Evolutionary conservation across 2,329 filamentous ascomycete genomes (phyloP), one percentile per base, ranked within the genome.

Genomic region (Neoscytalidium dimidiatum): DNA sequence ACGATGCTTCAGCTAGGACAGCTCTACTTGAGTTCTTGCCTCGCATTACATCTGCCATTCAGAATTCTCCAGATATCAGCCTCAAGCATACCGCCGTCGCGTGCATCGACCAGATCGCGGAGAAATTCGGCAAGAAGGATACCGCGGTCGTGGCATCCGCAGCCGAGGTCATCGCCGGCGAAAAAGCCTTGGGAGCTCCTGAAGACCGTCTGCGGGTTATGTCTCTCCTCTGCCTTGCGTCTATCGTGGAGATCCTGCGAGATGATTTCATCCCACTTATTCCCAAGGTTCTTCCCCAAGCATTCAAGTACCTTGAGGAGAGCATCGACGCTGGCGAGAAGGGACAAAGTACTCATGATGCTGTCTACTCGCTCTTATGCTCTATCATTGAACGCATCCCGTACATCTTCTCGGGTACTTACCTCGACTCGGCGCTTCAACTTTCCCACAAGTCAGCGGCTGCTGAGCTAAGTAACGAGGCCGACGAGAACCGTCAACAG

Each of bases 41-140:
- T 11, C 90, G 90, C 69, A 84, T 97, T 67, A 92, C 91, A 19
- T 84, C 85, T 21, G 91, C 96, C 51, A 87, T 99, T 66, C 83
- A 89, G 64, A 86, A 90, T 57, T 90, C 91, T 6, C 81, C 85
- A 33, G 89, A 95, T 69, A 85, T 90, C 62, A 84, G 88, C 29
- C 90, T 95, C 75, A 93, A 94, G 78, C 90, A 93, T 71, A 92
- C 92, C 11, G 92, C 94, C 1, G 89, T 99, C 67, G 88, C 89
- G 38, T 98, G 94, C 71, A 90, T 98, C 49, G 94, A 97, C 79
- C 92, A 92, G 77, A 96, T 99, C 68, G 87, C 92, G 2, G 94
- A 97, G 78, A 94, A 94, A 76, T 98, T 97, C 75, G 96, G 95
- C 69, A 96, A 95, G 82, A 96, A 94, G 76, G 92, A 97, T 72